Base-by-base conservation (phyloP, 495 filamentous ascomycete species). In the Penicillium arizonense region DNA sequence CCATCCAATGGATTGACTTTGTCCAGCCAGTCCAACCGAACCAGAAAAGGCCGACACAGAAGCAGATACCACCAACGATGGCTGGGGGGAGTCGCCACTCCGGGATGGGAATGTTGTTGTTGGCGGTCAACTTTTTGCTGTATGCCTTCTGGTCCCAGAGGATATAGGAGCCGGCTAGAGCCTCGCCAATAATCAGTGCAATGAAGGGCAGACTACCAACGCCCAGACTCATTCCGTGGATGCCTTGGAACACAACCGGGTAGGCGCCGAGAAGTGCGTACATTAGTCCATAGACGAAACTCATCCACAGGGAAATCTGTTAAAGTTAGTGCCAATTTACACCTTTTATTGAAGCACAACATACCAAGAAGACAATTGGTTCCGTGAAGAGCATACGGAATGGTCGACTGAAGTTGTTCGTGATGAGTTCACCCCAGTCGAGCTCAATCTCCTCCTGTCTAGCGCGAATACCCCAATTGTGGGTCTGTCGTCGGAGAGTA, bases 31-130 rank as follows among this genome's bases (percentile, higher is more conserved):
- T 74, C 70, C 69, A 72, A n/a, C 68, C 71, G 41, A 63, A 72
- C 73, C 77, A 81, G 66, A 84, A 84, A 0, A 83, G 57, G 0
- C 81, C 81, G 34, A 77, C 60, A 3, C 79, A 77, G 36, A 84
- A 73, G 40, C 75, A 63, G 2, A 73, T 41, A 8, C 69, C 74
- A 0, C 81, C 83, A 3, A 79, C 43, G 16, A 83, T 76, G 32
- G 80, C 71, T 13, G 73, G 73, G 0, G 69, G 69, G 0, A 71
- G 59, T 44, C 69, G 49, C 72, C 70, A 75, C 51, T 75, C 67
- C 0, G 67, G 64, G 30, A 72, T 49, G 9, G 65, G 67, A 5
- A 74, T 57, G 30, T 72, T 62, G 50, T 67, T 64, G 40, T 72
- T 67, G 21, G 56, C 64, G 4, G 40, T 35, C n/a, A 71, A 44